Conservation (phyloP, 139 green algal genomes). For the Yamagishiella unicocca region DNA sequence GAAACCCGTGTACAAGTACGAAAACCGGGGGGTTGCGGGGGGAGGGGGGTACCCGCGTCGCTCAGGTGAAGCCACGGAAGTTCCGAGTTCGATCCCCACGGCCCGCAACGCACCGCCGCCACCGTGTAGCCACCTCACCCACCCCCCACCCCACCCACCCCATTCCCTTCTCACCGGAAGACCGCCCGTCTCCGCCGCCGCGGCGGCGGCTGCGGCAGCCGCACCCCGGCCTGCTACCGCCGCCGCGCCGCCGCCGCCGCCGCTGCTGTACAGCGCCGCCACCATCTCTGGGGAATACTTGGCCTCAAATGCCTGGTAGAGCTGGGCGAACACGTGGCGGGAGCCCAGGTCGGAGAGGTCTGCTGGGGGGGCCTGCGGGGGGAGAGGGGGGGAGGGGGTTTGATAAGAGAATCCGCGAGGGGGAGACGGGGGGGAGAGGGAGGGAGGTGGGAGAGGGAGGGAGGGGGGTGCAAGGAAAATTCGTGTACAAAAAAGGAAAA, state of each 20-base stretch:
- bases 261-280: constrained; percentile 6
- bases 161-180: neutral
- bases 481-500: too few species aligned
- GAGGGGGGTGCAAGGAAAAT: too few species aligned
- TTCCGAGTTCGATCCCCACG: too few species aligned
- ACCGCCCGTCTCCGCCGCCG: neutral
- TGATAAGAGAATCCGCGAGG: too few species aligned
- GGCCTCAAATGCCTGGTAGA: constrained; percentile 84
- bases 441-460: neutral
- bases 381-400: neutral
- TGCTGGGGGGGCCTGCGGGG: neutral
- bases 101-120: too few species aligned
- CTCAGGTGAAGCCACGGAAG: too few species aligned
- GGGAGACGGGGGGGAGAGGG: too few species aligned
- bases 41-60: too few species aligned
- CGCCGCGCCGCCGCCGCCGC: neutral
- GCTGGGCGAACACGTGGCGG: constrained; percentile 74
- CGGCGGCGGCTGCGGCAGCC: neutral
- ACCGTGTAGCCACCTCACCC: too few species aligned
- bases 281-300: neutral
- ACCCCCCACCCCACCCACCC: neutral
- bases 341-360: neutral
- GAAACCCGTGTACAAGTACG: too few species aligned
- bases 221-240: neutral
- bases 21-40: too few species aligned